Base-by-base conservation (phyloP, 345 rosid genomes). In the Syzygium aromaticum region DNA sequence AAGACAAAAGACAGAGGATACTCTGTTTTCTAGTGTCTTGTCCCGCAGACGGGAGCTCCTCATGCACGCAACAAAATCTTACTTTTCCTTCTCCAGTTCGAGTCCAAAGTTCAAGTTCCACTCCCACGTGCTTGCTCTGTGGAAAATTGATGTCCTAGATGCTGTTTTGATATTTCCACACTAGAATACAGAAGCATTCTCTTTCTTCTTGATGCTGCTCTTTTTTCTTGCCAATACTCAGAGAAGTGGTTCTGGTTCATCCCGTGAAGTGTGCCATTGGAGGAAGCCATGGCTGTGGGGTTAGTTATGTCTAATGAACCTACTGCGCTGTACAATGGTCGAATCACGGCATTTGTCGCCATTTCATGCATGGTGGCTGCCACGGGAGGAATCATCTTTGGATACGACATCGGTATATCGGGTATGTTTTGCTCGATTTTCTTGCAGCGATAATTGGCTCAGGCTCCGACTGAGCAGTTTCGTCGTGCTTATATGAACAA, bases 341-440 rank as follows among this genome's bases (percentile, higher is more conserved):
- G 85, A n/a, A 28, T 85, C 46, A 88, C 87, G 8, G 25, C 4
- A 0, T 33, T 52, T 16, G 84, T 88, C 5, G 51, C 85, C 27
- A n/a, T 88, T 51, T 67, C 87, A 6, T 85, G 87, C 46, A 53
- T 73, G 30, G 83, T 88, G 64, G 87, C 87, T 1, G 86, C 87
- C 87, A 85, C 77, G 25, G 87, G 87, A 27, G 89, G 89, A 54
- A 77, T 85, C 40, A 67, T 88, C 67, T 85, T 85, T 16, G 89
- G 87, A 23, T 88, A 88, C 28, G 86, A 87, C 38, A 85, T 87
- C 28, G 89, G 89, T 27, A 87, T 87, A 40, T 87, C 89, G 46
- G 89, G 88, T 87, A 80, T 16, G 43, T 73, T 33, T 17, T 8
- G 27, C 33, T 9, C 2, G 25, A 73, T 5, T 33, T 33, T 73